Evolutionary conservation across 129 eudicot species (phyloP), one percentile per base, ranked within the genome.

Genomic region (Flaveria trinervia): DNA sequence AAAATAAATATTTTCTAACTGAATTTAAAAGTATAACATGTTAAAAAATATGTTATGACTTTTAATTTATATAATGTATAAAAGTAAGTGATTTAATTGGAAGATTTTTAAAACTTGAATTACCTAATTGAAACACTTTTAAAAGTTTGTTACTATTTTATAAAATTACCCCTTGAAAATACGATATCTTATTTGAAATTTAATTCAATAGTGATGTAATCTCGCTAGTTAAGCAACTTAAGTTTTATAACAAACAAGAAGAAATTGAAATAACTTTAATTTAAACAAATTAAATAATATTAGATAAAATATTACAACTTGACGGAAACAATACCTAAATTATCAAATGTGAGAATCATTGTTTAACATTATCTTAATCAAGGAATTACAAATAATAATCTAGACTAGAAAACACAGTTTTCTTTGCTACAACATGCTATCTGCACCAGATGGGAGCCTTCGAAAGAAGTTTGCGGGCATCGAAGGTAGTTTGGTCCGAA

Each of bases 381-480:
- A n/a, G 16, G 33, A 26, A 28, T 18, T 48, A 48, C 36, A 46
- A 75, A 13, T 39, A 50, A 64, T 13, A 76, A 49, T 8, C 16
- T 33, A 75, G 45, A 18, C 59, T 7, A 45, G 30, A 46, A 61
- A 75, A 17, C 13, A 68, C 55, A 67, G 2, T 59, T 7, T 66
- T 2, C 16, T 25, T 11, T 2, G 44, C 84, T 76, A 93, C 74
- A 93, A 78, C 98, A 93, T 87, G 72, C 82, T 72, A 64, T 93
- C 98, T 25, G 96, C 78, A 71, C 88, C 83, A 2, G 98, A 85
- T 3, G 97, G 97, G 74, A 93, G 70, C 78, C 98, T 82, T 65
- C 88, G 81, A 77, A 93, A 93, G 90, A 93, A 93, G 80, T 89
- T 93, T 36, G 89, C 77, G 2, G 93, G 87, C 66, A 82, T 15